A percentile compares a stretch with the other conserved stretches of the same genome.
Evolutionary conservation across 345 rosid species (phyloP).

Genomic region (Arabis alpina): DNA sequence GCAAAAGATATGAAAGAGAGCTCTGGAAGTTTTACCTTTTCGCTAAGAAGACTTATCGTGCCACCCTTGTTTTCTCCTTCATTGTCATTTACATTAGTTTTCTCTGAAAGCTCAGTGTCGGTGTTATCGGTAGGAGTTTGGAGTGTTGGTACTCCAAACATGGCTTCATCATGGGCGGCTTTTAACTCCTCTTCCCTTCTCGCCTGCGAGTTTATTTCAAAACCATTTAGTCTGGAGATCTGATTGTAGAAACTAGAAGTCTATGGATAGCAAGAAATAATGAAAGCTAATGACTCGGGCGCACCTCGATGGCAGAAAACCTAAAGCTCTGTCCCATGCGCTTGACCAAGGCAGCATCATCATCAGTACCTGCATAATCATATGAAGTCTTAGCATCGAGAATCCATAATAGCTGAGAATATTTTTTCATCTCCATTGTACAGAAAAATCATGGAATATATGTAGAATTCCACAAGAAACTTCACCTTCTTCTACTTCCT

Average conservation of each 20-base stretch:
- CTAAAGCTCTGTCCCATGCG: constrained; percentile 90
- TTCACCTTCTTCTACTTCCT: constrained; percentile 75
- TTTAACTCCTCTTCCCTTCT: constrained; percentile 72
- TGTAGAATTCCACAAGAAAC: neutral
- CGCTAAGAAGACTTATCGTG: constrained; percentile 65
- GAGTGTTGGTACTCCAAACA: constrained; percentile 72
- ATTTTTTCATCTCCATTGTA: neutral
- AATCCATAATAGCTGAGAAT: neutral
- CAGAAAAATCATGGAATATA: constrained; percentile 4
- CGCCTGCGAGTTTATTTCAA: constrained; percentile 51
- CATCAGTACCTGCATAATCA: constrained; percentile 68
- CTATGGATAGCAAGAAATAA: neutral
- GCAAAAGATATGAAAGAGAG: neutral
- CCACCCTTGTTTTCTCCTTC: constrained; percentile 44
- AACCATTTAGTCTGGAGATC: constrained; percentile 2
- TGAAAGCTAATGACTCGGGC: constrained; percentile 19
- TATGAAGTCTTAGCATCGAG: constrained; percentile 17
- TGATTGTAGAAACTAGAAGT: neutral
- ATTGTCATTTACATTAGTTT: constrained; percentile 42
- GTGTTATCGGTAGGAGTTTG: constrained; percentile 34
- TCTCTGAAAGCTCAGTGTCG: constrained; percentile 44
- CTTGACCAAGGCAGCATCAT: constrained; percentile 77
- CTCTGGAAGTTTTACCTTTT: constrained; percentile 55
- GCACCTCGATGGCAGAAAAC: constrained; percentile 80
- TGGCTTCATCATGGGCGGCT: constrained; percentile 89